Evolutionary conservation across 768 basidiomycete species (phyloP), one percentile per base, ranked within the genome.

Genomic region (Trametes cubensis): DNA sequence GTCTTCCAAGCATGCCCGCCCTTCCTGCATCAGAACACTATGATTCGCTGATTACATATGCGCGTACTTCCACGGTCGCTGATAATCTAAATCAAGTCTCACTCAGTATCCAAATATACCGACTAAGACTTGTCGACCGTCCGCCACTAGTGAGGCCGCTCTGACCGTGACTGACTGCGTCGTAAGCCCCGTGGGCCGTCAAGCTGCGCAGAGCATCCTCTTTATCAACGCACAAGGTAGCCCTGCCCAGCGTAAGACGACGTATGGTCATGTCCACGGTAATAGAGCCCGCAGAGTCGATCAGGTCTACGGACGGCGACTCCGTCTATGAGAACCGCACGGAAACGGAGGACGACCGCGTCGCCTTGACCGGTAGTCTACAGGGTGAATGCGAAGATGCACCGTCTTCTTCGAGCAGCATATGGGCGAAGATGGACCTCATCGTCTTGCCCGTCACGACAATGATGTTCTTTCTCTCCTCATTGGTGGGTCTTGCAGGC

Each of bases 361-460:
- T 44, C 41, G 41, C 41, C 4, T 25, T 55, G n/a, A 26, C 40
- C 41, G 41, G 15, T n/a, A 51, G 30, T 51, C 48, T 20, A 15
- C 20, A 23, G 23, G 53, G 28, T 15, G 53, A 23, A 11, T 6
- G 25, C 17, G 20, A 10, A n/a, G 4, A 28, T 7, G 28, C 28
- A 28, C 14, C 53, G n/a, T 25, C 25, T 11, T 13, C 40, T 14
- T 23, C 14, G 17, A 26, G 40, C 25, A 44, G 23, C 42, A 28
- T 55, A 10, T 55, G 55, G 55, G 28, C 55, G 25, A 55, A 55
- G n/a, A 55, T 55, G 55, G 55, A 55, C n/a, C 18, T 55, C 28
- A 21, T 55, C 28, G 55, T 55, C 17, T 30, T 55, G 17, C 55
- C 44, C 4, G 44, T 46, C 13, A 34, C 20, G 42, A 34, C 55